A percentile compares a stretch with the other conserved stretches of the same genome.
Evolutionary conservation across 306 rosid genomes (phyloP).

Genomic region (Inga laurina): DNA sequence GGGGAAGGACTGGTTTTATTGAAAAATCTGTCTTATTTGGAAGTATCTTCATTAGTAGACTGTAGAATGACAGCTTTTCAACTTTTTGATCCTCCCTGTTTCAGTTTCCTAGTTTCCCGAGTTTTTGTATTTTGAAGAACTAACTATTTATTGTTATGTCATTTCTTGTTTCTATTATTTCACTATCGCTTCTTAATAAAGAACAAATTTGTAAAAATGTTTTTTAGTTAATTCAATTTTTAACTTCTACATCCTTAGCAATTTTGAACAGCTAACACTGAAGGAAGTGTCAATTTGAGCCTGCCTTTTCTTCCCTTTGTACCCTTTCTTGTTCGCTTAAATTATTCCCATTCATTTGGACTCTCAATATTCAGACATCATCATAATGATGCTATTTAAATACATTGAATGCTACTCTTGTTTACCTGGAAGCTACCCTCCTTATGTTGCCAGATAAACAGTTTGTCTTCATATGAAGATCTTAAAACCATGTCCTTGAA

Average conservation of each 20-base stretch:
- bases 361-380: background rate
- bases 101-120: background rate
- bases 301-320: background rate
- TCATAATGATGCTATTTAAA: background rate
- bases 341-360: background rate
- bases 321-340: background rate
- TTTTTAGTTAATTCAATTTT: background rate
- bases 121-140: background rate
- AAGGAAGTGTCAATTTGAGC: background rate
- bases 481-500: conserved; percentile 2
- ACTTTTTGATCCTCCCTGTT: background rate
- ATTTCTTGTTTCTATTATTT: background rate
- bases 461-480: conserved; percentile 8
- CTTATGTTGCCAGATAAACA: conserved; percentile 2
- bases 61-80: background rate
- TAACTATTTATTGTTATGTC: background rate
- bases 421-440: conserved; percentile 8
- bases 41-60: background rate
- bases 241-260: background rate
- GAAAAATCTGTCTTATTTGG: background rate
- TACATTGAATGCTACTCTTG: background rate
- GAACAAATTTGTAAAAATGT: background rate
- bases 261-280: background rate
- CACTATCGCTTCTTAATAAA: background rate
- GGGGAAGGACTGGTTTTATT: background rate